Percentiles rank a stretch among this genome's conserved stretches.
These are phyloP conservation scores for Castanea mollissima DNA, from an alignment of 306 rosid genomes.

Conservation along the genomic window DNA sequence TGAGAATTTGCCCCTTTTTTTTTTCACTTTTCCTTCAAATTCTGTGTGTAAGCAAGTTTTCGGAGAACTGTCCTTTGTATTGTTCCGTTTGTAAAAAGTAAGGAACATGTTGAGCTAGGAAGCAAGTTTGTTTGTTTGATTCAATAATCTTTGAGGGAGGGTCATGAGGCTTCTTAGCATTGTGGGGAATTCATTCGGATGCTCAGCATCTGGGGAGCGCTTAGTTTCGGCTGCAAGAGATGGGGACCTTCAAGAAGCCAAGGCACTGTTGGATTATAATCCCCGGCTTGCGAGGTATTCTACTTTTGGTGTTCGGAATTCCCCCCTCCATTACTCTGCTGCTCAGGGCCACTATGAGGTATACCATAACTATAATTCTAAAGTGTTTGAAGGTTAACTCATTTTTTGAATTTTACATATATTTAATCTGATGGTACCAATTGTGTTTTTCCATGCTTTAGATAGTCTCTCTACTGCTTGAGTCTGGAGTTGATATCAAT, in stretches of 20 bases:
- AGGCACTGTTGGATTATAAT: slow-evolving; percentile 83
- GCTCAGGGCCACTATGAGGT: slow-evolving; percentile 99
- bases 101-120: slow-evolving; percentile 11
- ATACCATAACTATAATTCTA: slow-evolving; percentile 2
- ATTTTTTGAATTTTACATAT: not conserved
- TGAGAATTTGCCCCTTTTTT: not conserved
- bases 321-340: slow-evolving; percentile 96
- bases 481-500: slow-evolving; percentile 94
- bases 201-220: slow-evolving; percentile 98
- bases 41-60: slow-evolving; percentile 7
- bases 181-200: slow-evolving; percentile 94
- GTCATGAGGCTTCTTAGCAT: slow-evolving; percentile 72
- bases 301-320: slow-evolving; percentile 92
- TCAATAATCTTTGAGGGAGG: slow-evolving; percentile 27
- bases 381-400: slow-evolving; percentile 1
- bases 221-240: slow-evolving; percentile 98
- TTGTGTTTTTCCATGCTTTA: slow-evolving; percentile 39
- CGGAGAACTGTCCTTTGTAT: slow-evolving; percentile 18
- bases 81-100: slow-evolving; percentile 10
- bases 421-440: slow-evolving; percentile 1
- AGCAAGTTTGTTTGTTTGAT: slow-evolving; percentile 19
- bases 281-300: slow-evolving; percentile 94
- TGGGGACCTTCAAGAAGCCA: slow-evolving; percentile 97
- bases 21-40: not conserved
- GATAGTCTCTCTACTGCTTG: slow-evolving; percentile 83